phyloP scores from a whole-genome alignment of 768 basidiomycete genomes.

The Suillus ampliporus region DNA sequence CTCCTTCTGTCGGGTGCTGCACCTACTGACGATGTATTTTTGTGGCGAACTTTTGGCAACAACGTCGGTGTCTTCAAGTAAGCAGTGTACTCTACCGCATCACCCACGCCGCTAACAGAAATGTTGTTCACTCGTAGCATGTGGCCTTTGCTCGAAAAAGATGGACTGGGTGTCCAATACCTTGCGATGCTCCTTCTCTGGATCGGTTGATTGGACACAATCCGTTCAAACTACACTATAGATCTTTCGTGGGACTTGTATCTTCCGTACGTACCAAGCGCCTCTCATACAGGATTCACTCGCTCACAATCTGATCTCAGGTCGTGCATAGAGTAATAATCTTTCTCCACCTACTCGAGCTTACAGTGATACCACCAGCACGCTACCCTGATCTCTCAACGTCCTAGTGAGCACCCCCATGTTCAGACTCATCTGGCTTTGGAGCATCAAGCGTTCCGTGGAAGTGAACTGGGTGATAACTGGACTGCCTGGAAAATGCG shows the following conservation, averaged over 20 bases:
- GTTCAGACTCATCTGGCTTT: conserved; percentile 84
- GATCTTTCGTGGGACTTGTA: conserved; percentile 56
- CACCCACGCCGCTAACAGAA: conserved; percentile 2
- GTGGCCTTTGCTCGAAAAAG: conserved; percentile 87
- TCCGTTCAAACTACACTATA: conserved; percentile 53
- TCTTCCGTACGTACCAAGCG: conserved; percentile 52
- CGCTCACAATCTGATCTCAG: conserved; percentile 33
- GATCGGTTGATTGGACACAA: conserved; percentile 82
- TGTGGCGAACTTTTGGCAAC: conserved; percentile 54
- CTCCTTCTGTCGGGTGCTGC: conserved; percentile 65
- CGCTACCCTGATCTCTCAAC: conserved; percentile 89
- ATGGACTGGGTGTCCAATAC: conserved; percentile 80
- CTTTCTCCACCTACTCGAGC: conserved; percentile 67
- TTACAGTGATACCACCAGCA: conserved; percentile 63
- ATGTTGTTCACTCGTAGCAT: conserved; percentile 56
- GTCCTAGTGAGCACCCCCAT: conserved; percentile 81
- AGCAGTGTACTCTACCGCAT: conserved; percentile 21
- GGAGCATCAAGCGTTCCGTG: conserved; percentile 83
- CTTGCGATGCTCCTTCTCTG: conserved; percentile 70
- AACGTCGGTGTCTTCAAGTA: conserved; percentile 91
- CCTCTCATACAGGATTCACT: neutral
- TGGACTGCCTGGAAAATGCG: conserved; percentile 46
- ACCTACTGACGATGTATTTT: conserved; percentile 29
- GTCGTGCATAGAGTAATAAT: conserved; percentile 59
- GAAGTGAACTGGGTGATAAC: conserved; percentile 83